Evolutionary conservation across 441 rosid species (phyloP).

Genomic region (Arabidopsis lyrata): DNA sequence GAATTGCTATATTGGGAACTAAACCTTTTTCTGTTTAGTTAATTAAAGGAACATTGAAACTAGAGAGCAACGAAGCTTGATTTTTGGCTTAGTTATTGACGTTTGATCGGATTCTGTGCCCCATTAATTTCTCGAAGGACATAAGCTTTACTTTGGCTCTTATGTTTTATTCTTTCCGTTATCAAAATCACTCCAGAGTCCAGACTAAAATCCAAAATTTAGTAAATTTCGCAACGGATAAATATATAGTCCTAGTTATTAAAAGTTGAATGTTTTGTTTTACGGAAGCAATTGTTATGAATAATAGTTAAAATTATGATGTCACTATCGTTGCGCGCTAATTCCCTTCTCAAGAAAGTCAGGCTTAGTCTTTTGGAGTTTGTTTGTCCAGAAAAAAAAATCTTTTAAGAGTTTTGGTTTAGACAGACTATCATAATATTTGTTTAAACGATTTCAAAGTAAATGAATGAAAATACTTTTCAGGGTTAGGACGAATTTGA

Average conservation of each 20-base stretch:
- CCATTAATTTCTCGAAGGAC: constrained; percentile 37
- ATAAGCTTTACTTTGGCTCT: constrained; percentile 41
- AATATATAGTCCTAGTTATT: not conserved
- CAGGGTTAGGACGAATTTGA: not conserved
- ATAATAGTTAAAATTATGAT: constrained; percentile 11
- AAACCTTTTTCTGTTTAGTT: constrained; percentile 33
- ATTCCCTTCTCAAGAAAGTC: no score
- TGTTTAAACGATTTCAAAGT: not conserved
- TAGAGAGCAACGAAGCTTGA: constrained; percentile 47
- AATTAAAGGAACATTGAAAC: constrained; percentile 42
- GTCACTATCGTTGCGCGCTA: not conserved
- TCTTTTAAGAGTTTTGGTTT: not conserved
- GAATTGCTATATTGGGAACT: constrained; percentile 49
- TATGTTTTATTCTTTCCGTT: constrained; percentile 40
- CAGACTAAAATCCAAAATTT: not conserved
- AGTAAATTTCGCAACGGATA: constrained; percentile 27
- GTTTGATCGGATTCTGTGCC: constrained; percentile 39
- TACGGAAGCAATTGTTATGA: constrained; percentile 8
- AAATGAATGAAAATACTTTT: not conserved
- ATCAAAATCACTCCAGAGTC: constrained; percentile 19
- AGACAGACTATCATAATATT: not conserved
- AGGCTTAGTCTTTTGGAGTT: no score
- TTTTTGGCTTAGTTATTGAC: constrained; percentile 44
- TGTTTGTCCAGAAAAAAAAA: no score
- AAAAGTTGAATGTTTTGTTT: not conserved